Evolutionary conservation across 306 rosid species (phyloP).

Genomic region (Vigna trinervia): DNA sequence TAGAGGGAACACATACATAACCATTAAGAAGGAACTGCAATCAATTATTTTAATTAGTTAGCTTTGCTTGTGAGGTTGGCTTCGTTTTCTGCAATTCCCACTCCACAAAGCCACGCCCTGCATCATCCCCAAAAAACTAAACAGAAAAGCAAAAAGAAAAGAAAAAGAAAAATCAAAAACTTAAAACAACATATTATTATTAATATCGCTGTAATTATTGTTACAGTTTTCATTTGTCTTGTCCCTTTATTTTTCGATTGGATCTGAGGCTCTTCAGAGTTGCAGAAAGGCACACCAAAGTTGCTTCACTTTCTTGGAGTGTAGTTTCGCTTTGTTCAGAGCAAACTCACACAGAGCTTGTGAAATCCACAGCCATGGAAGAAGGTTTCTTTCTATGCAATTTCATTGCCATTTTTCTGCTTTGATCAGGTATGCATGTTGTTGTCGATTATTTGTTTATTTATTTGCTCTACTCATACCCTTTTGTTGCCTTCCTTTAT

Average conservation of each 20-base stretch:
- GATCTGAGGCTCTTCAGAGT: slow-evolving; percentile 79
- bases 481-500: slow-evolving; percentile 44
- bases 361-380: slow-evolving; percentile 52
- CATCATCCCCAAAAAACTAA: slow-evolving; percentile 43
- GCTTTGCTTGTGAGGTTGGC: slow-evolving; percentile 59
- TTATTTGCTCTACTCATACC: slow-evolving; percentile 16
- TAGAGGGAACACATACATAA: slow-evolving; percentile 48
- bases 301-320: slow-evolving; percentile 56
- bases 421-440: slow-evolving; percentile 58
- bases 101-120: slow-evolving; percentile 35
- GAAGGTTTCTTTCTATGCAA: slow-evolving; percentile 50
- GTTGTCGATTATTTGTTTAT: neutral
- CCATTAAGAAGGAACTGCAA: slow-evolving; percentile 51
- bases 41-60: slow-evolving; percentile 31
- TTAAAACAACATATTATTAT: slow-evolving; percentile 26
- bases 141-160: slow-evolving; percentile 17
- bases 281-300: slow-evolving; percentile 58
- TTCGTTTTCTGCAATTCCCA: slow-evolving; percentile 49
- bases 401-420: slow-evolving; percentile 49
- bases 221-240: slow-evolving; percentile 46
- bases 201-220: slow-evolving; percentile 30
- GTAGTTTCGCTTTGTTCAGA: slow-evolving; percentile 26
- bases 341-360: slow-evolving; percentile 24
- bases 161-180: neutral
- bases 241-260: slow-evolving; percentile 64